These are phyloP conservation scores for Rhizopogon hawkerae DNA, from an alignment of 1,284 basidiomycete species.

Conservation along the genomic window DNA sequence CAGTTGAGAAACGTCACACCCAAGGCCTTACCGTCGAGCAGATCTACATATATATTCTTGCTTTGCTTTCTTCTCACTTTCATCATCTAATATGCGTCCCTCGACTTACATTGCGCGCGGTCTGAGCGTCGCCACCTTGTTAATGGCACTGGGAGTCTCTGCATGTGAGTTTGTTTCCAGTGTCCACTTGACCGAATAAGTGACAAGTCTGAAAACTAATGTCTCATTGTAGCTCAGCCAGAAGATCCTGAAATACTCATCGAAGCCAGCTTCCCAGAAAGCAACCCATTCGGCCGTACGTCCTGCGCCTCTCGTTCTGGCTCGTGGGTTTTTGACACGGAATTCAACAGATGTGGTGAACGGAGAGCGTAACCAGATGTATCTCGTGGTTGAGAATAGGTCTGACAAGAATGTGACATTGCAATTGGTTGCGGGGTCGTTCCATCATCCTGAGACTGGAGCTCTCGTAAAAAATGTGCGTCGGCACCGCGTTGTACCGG, in stretches of 20 bases:
- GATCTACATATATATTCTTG: background rate
- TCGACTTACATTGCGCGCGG: conserved; percentile 9
- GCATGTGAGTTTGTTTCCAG: conserved; percentile 13
- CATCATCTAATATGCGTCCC: conserved; percentile 19
- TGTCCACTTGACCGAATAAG: background rate
- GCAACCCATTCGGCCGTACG: conserved; percentile 78
- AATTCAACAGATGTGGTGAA: conserved; percentile 67
- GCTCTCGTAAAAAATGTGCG: conserved; percentile 69
- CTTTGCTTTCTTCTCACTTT: background rate
- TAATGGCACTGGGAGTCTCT: conserved; percentile 15
- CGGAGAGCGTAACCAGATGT: conserved; percentile 71
- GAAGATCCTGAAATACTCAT: conserved; percentile 49
- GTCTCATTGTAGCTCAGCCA: conserved; percentile 13
- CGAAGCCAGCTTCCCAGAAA: conserved; percentile 63
- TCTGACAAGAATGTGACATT: conserved; percentile 72
- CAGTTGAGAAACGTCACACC: background rate
- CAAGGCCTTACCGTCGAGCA: background rate
- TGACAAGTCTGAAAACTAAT: background rate
- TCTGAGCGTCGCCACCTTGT: conserved; percentile 14
- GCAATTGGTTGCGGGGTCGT: conserved; percentile 60
- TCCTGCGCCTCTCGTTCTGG: conserved; percentile 16
- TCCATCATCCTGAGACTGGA: conserved; percentile 61
- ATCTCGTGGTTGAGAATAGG: conserved; percentile 66
- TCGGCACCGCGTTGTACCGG: conserved; percentile 9
- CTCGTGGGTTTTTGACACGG: conserved; percentile 9